Base-by-base conservation (phyloP, 768 basidiomycete genomes). In the Xerocomellus intermedius region DNA sequence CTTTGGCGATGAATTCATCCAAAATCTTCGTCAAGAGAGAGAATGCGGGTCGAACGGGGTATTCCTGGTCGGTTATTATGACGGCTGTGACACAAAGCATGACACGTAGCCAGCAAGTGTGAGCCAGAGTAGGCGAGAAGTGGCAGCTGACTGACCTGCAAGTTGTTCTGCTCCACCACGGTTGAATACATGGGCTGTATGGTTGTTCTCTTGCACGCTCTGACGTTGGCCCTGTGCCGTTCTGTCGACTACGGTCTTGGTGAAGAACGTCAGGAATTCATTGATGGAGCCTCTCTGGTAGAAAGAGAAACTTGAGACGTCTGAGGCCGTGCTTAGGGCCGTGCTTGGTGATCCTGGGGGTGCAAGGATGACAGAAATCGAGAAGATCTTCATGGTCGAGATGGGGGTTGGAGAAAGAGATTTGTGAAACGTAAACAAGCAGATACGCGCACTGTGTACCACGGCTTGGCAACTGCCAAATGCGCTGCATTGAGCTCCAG, bases 31-130 rank as follows among this genome's bases (percentile, higher is more conserved):
- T 86, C 50, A 99, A 77, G 39, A 99, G 80, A 17, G 96, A 97
- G 78, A 98, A 99, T 2, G 94, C 96, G 6, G 95, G 92, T 54
- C 97, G 86, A 52, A 94, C 90, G 50, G 96, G 97, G 72, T 99
- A 99, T 70, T 98, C 97, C 45, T 90, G 81, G 74, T 98, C 95
- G 19, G 94, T 89, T 63, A 98, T 89, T 63, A 98, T 85, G 52
- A 98, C 90, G 55, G 83, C 94, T 95, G 66, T 24, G 52, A 47
- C 14, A 52, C 30, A 42, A 37, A 52, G 10, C 39, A 30, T 48
- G 45, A 32, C 48, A 63, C 50, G 47, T 38, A 57, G 47, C 48
- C 21, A 33, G n/a, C 14, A 32, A 54, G 33, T 17, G 41, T 45
- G 32, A 54, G 38, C 32, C 19, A 26, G 37, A 44, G 46, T 35